phyloP scores from a whole-genome alignment of 169 alveolate genomes.

The Babesia sp. region DNA sequence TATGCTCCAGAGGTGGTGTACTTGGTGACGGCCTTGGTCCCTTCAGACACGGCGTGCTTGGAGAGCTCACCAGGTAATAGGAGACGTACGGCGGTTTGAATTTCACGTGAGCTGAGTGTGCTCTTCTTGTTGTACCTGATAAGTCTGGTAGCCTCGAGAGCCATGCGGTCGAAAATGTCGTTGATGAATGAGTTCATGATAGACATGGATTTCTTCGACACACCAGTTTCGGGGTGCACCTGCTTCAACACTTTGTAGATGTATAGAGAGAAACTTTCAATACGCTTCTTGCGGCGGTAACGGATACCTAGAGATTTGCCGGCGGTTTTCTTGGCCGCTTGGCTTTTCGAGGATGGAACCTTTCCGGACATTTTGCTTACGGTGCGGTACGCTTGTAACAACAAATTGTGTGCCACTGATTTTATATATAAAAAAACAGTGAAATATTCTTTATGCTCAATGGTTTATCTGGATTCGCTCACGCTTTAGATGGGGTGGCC shows the following conservation, averaged over 20 bases:
- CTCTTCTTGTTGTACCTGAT: constrained; percentile 96
- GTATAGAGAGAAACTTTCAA: constrained; percentile 96
- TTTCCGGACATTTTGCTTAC: constrained; percentile 81
- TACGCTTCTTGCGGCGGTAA: constrained; percentile 90
- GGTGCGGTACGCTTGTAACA: background rate
- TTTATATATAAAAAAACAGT: background rate
- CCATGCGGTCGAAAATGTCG: constrained; percentile 96
- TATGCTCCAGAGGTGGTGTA: constrained; percentile 89
- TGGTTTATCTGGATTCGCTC: background rate
- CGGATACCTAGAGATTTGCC: constrained; percentile 87
- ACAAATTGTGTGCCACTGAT: background rate
- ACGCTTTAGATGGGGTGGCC: constrained; percentile 34
- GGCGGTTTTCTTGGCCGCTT: constrained; percentile 88
- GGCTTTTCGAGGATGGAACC: constrained; percentile 85
- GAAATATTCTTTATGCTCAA: background rate
- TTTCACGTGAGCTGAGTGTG: constrained; percentile 97
- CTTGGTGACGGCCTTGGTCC: constrained; percentile 99
- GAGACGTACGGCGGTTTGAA: constrained; percentile 98
- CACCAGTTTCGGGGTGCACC: constrained; percentile 98
- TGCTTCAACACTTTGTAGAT: constrained; percentile 98
- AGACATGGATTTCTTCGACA: constrained; percentile 97
- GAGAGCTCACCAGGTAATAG: constrained; percentile 99
- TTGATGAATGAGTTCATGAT: constrained; percentile 98
- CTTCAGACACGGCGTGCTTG: constrained; percentile 99
- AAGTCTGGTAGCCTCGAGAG: constrained; percentile 94